Evolutionary conservation across 768 basidiomycete species (phyloP).

Genomic region (Mycena leptocephala): DNA sequence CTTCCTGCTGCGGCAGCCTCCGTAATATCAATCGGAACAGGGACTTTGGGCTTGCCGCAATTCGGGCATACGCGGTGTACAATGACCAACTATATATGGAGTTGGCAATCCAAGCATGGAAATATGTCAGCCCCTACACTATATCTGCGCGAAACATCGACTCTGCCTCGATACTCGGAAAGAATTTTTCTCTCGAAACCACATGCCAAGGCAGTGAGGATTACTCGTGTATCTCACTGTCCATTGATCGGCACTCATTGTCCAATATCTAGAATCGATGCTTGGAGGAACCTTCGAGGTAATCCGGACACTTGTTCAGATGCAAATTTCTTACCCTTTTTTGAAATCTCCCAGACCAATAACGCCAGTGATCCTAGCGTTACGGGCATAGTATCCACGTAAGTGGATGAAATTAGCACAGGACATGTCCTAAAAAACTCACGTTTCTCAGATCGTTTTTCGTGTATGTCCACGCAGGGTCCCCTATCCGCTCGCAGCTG

Average conservation of each 20-base stretch:
- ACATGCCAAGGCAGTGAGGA: neutral
- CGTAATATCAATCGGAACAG: neutral
- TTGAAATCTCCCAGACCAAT: neutral
- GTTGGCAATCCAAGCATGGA: neutral
- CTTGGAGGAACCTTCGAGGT: neutral
- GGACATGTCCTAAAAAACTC: neutral
- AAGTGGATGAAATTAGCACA: neutral
- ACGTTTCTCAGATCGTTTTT: neutral
- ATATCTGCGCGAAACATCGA: neutral
- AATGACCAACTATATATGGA: neutral
- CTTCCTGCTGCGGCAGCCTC: neutral
- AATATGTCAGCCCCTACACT: neutral
- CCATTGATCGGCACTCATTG: neutral
- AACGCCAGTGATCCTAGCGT: neutral
- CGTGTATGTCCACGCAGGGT: neutral
- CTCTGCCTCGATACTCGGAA: neutral
- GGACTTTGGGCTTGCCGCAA: neutral
- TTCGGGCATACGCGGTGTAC: neutral
- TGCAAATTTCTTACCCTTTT: neutral
- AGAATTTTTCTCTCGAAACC: neutral
- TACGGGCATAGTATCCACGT: neutral
- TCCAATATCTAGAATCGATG: neutral
- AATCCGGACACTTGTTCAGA: neutral
- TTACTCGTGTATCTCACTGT: neutral
- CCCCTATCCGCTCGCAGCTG: neutral